Evolutionary conservation across 1,284 basidiomycete species (phyloP), one percentile per base, ranked within the genome.

Genomic region (Ustilago hordei): DNA sequence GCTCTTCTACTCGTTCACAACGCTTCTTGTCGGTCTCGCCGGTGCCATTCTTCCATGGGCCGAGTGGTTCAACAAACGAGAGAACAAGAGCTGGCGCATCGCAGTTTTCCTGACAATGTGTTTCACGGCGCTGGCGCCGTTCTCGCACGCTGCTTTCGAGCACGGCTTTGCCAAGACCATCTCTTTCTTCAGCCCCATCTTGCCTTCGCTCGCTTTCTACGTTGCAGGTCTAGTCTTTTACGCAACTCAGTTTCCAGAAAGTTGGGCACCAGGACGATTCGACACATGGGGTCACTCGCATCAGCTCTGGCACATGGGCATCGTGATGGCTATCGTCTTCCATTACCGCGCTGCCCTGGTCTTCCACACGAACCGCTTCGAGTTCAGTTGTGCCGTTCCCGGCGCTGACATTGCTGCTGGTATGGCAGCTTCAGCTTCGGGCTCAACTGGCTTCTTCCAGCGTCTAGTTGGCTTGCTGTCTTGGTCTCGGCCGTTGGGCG

Each of bases 41-140:
- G 83, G 84, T 45, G 80, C 82, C 9, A 72, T 83, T n/a, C 43
- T 86, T n/a, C 85, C 85, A 0, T 86, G 82, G 84, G 72, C 73
- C 12, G 69, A 76, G 11, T 85, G 83, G 83, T 86, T 85, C 76
- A 84, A 86, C 69, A 70, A 79, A 45, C 78, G 81, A 13, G 54
- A 74, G 56, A 82, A 81, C 74, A 85, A 85, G 63, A 34, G 60
- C 12, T 62, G 75, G 69, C 79, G 85, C 43, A 85, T 86, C 53
- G 65, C 70, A 28, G 63, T 84, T 35, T 86, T 86, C 57, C 56
- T 86, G 13, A 64, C 78, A 35, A 85, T 86, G 84, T 81, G 78
- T 57, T 77, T 81, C 34, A 81, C 83, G 19, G 82, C 76, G 17
- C 38, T 85, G 15, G 70, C 77, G 17, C 85, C 85, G 5, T 84